Evolutionary conservation across 2,329 filamentous ascomycete genomes (phyloP).

Genomic region (Sporothrix pallida): DNA sequence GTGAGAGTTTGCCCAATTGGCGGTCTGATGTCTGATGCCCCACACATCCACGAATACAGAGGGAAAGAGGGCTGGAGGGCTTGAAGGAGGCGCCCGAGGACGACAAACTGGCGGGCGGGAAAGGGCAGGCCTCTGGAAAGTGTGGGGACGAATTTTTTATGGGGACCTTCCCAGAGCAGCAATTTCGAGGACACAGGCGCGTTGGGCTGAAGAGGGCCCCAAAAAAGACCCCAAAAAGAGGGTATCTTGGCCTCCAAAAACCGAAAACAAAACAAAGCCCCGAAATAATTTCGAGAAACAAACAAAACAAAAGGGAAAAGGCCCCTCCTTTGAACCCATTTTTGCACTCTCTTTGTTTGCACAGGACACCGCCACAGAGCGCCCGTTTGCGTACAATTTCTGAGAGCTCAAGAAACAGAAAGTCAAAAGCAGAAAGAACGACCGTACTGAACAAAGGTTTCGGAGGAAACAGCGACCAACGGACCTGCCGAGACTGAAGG

Average conservation of each 20-base stretch:
- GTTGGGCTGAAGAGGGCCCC: slow-evolving; percentile 13
- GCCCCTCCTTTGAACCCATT: background rate
- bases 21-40: slow-evolving; percentile 10
- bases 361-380: background rate
- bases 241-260: slow-evolving; percentile 3
- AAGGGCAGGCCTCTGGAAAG: background rate
- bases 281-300: background rate
- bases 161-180: slow-evolving; percentile 19
- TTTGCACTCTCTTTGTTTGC: background rate
- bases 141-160: slow-evolving; percentile 10
- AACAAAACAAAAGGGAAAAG: background rate
- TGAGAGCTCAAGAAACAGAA: background rate
- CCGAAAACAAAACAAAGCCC: slow-evolving; percentile 18
- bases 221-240: background rate
- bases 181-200: slow-evolving; percentile 8
- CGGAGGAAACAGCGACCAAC: slow-evolving; percentile 17
- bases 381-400: slow-evolving; percentile 5
- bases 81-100: slow-evolving; percentile 8
- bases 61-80: background rate
- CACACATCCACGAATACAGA: background rate
- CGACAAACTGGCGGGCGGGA: background rate
- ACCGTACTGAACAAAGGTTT: background rate
- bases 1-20: background rate
- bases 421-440: background rate
- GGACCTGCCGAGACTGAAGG: slow-evolving; percentile 23